phyloP scores from a whole-genome alignment of 768 basidiomycete genomes.

The Naganishia onofrii region DNA sequence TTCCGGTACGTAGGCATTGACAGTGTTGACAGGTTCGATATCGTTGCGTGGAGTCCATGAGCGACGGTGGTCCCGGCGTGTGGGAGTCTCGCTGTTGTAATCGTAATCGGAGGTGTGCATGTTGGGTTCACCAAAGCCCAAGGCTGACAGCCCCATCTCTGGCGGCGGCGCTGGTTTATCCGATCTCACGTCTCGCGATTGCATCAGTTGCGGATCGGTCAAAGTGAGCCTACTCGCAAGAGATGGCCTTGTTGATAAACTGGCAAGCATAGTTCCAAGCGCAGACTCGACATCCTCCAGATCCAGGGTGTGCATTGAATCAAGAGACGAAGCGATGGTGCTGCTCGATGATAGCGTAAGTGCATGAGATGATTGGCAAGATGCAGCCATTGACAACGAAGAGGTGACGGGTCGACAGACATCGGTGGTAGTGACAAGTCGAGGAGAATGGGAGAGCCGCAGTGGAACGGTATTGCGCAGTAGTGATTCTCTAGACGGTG shows the following conservation, averaged over 20 bases:
- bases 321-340: conserved; percentile 15
- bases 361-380: conserved; percentile 17
- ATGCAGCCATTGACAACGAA: conserved; percentile 2
- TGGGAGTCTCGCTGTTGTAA: background rate
- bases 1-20: background rate
- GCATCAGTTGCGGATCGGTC: background rate
- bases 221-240: conserved; percentile 12
- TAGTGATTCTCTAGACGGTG: conserved; percentile 4
- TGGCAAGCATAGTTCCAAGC: conserved; percentile 14
- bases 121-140: background rate
- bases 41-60: background rate
- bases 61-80: background rate
- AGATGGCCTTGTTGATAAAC: conserved; percentile 9
- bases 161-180: background rate
- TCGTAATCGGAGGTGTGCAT: background rate
- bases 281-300: conserved; percentile 22
- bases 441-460: conserved; percentile 2
- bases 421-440: background rate
- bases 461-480: conserved; percentile 10
- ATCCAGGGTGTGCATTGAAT: conserved; percentile 5
- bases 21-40: background rate
- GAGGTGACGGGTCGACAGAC: conserved; percentile 18
- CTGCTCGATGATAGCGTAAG: conserved; percentile 8
- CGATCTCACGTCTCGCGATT: background rate
- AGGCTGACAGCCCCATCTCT: conserved; percentile 1